Conservation (phyloP, 2,329 filamentous ascomycete species). For the Colletotrichum simmondsii region DNA sequence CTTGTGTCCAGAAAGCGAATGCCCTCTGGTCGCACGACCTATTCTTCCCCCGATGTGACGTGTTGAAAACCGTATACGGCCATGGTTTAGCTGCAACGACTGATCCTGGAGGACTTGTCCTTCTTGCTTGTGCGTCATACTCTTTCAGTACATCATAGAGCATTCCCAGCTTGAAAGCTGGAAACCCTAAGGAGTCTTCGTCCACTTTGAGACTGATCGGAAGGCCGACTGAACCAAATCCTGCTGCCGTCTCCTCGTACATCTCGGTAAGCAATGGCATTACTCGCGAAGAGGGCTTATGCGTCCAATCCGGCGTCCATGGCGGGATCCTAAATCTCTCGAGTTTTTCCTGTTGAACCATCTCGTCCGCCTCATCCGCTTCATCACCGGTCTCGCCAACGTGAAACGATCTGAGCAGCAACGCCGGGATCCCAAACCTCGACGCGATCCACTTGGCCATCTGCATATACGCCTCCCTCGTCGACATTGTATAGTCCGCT, state of each 20-base stretch:
- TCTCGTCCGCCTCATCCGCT: not conserved
- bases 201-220: not conserved
- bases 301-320: not conserved
- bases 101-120: not conserved
- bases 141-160: not conserved
- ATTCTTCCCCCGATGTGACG: too few relatives aligned
- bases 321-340: not conserved
- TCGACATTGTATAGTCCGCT: constrained; percentile 36
- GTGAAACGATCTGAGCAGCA: not conserved
- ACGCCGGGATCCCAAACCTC: not conserved
- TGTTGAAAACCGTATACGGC: not conserved
- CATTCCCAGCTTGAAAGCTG: not conserved
- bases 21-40: not conserved
- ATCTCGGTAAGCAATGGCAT: not conserved
- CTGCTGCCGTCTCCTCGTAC: not conserved
- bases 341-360: not conserved
- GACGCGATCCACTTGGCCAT: constrained; percentile 9
- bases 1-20: not conserved
- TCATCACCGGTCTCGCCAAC: not conserved
- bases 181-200: not conserved
- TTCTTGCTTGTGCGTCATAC: not conserved
- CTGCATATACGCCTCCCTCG: not conserved
- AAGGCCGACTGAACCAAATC: not conserved
- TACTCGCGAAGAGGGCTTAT: not conserved
- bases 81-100: not conserved